Base-by-base conservation (phyloP, 176 grass and related monocot species). In the Cymbopogon citratus region DNA sequence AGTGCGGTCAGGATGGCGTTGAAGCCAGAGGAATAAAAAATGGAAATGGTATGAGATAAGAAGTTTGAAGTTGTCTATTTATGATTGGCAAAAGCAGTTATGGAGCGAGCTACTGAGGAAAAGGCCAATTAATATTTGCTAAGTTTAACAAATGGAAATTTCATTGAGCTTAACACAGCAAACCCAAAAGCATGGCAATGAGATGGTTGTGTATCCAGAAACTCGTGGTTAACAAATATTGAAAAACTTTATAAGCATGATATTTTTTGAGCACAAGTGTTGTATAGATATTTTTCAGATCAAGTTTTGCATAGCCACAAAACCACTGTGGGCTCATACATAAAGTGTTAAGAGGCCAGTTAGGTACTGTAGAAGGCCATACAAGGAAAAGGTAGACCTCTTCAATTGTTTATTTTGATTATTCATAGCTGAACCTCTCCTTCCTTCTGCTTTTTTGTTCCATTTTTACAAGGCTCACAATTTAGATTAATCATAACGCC, bases 181-280 rank as follows among this genome's bases (percentile, higher is more conserved):
- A 81, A 80, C 31, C 38, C 44, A 18, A 81, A 66, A 66, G 54
- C 44, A 57, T 69, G 64, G 45, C 61, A 87, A 29, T 16, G 34
- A 41, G 23, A 63, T 52, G 13, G 12, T 41, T 46, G 7, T 23
- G 44, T 48, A 63, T 68, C 14, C 67, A 44, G 38, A 63, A 81
- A 81, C 72, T 74, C 14, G 66, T 10, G 43, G 51, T 19, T 64
- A 16, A 51, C 16, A 51, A 54, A 66, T 49, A 66, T 48, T 70
- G 33, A 35, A 54, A 54, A 40, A 57, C 33, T 6, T 28, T 9
- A 31, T n/a, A 54, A 60, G 54, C 45, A 54, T 62, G 24, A 62
- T 62, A 13, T 13, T 61, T 60, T 62, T 26, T 12, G n/a, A 62
- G 24, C 27, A 26, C 59, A 62, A 25, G 59, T 26, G 59, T 13